phyloP scores from a whole-genome alignment of 345 rosid genomes.

The Brassica nigra region DNA sequence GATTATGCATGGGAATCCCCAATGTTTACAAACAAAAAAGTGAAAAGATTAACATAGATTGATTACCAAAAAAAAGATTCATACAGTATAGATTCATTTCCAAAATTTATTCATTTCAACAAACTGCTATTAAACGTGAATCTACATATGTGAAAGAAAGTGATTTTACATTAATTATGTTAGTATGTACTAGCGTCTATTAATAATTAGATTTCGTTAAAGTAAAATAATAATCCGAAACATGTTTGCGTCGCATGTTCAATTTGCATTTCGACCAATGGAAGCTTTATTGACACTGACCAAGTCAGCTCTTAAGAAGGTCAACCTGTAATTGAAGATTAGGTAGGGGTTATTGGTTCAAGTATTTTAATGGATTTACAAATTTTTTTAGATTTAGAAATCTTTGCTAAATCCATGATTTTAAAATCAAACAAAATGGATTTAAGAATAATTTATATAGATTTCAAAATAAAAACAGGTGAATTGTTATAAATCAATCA shows the following conservation, averaged over 20 bases:
- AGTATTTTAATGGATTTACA: no score
- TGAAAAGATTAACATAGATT: background rate
- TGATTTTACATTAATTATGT: background rate
- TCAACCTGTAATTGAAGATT: constrained; percentile 17
- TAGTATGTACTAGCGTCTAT: background rate
- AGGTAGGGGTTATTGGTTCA: no score
- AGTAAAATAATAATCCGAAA: background rate
- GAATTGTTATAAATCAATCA: no score
- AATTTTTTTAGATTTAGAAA: no score
- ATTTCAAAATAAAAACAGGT: no score
- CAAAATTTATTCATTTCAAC: background rate
- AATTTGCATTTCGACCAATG: background rate
- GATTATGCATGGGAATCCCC: background rate
- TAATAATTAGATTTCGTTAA: background rate
- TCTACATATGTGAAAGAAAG: background rate
- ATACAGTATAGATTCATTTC: background rate
- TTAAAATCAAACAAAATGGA: no score
- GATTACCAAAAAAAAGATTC: background rate
- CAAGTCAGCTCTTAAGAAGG: constrained; percentile 16
- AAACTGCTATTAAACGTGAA: background rate
- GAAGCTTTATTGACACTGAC: constrained; percentile 3
- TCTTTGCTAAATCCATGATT: no score
- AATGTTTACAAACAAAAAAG: background rate
- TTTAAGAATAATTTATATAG: no score
- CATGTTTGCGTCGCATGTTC: background rate